Evolutionary conservation across 768 basidiomycete species (phyloP).

Genomic region (Clathrus columnatus): DNA sequence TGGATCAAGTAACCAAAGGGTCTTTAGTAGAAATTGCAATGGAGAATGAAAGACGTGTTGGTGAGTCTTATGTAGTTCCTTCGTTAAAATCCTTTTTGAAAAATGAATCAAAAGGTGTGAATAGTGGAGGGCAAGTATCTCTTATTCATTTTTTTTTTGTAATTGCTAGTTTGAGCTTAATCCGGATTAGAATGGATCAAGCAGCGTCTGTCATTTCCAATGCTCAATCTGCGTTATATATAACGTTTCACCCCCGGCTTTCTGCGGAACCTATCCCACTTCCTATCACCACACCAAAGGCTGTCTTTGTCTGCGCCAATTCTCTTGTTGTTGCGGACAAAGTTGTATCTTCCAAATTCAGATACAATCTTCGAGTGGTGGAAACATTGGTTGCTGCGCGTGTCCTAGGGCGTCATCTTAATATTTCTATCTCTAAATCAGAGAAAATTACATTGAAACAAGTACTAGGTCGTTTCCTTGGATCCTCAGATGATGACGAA

Average conservation of each 20-base stretch:
- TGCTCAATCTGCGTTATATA: slow-evolving; percentile 63
- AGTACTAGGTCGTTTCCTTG: slow-evolving; percentile 50
- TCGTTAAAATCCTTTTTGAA: slow-evolving; percentile 4
- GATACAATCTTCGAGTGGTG: slow-evolving; percentile 89
- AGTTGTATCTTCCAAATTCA: slow-evolving; percentile 59
- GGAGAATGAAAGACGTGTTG: slow-evolving; percentile 78
- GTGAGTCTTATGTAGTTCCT: slow-evolving; percentile 25
- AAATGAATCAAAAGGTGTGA: slow-evolving; percentile 38
- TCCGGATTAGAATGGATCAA: slow-evolving; percentile 68
- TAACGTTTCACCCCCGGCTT: slow-evolving; percentile 73
- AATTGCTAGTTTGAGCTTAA: slow-evolving; percentile 4
- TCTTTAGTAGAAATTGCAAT: slow-evolving; percentile 72
- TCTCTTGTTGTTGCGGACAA: slow-evolving; percentile 80
- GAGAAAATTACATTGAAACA: slow-evolving; percentile 60
- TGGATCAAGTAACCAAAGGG: slow-evolving; percentile 47
- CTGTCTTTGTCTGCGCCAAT: slow-evolving; percentile 72
- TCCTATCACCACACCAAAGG: slow-evolving; percentile 31
- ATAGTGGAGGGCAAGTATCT: slow-evolving; percentile 59
- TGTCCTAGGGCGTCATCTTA: slow-evolving; percentile 55
- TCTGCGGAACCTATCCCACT: slow-evolving; percentile 59
- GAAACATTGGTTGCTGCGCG: slow-evolving; percentile 78
- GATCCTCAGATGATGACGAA: slow-evolving; percentile 35
- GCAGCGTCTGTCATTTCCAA: slow-evolving; percentile 77
- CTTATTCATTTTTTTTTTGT: background rate
- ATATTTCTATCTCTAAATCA: slow-evolving; percentile 28